Base-by-base conservation (phyloP, 1,284 basidiomycete genomes). In the Boletus subluridellus region DNA sequence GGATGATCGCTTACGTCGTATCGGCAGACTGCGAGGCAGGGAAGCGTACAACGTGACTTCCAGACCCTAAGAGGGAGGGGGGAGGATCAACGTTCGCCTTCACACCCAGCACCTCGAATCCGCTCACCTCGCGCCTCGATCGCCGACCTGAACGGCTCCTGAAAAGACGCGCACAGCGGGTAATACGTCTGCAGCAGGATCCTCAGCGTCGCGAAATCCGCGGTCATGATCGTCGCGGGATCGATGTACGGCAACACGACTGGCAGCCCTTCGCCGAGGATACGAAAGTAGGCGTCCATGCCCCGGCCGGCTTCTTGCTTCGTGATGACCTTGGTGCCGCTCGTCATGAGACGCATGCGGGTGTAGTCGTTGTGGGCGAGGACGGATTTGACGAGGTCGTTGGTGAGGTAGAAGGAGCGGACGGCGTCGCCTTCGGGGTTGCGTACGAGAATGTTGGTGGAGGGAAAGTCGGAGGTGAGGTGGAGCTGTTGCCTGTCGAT, bases 381-480 rank as follows among this genome's bases (percentile, higher is more conserved):
- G 61, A 99, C 81, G 17, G 81, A 77, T 73, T 90, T 92, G 66
- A 95, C 90, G 61, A 91, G 78, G 66, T 89, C 84, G 66, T 96
- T 97, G 55, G 91, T 89, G 62, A 98, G 80, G 79, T 98, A 98
- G 52, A 98, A 80, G 8, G 92, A 90, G 45, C 95, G 87, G 26
- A 90, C 81, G 17, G 85, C 78, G 32, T 90, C 87, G 39, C 92
- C 93, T 34, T 79, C 82, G 1, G 91, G 87, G 73, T 96, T 98
- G 60, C 97, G 88, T 15, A 98, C 94, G 58, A 92, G 92, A 53
- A 91, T 79, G 72, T 90, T 94, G 55, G 77, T 76, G 17, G 83
- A 79, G 8, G 93, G 92, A 76, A 95, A 98, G 49, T 77, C 74
- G n/a, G 85, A 66, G 32, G 78, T 82, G 59, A 98, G 81, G 59